Evolutionary conservation across 2,329 filamentous ascomycete species (phyloP), one percentile per base, ranked within the genome.

Genomic region (Arthrobotrys musiformis): DNA sequence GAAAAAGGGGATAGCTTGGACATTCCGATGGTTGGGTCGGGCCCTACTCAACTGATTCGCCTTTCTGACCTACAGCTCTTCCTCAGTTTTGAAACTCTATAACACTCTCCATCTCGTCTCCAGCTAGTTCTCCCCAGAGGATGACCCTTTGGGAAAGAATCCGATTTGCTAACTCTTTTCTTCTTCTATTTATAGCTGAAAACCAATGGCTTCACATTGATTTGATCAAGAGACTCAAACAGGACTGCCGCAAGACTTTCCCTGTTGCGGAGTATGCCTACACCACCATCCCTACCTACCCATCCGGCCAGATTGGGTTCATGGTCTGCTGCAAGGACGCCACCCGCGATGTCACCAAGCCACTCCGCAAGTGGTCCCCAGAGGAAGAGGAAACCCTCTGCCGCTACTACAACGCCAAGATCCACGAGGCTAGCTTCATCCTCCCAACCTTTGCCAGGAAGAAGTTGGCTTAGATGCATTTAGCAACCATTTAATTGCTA

Each of bases 301-400:
- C 95, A 80, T 97, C 93, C 70, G 95, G 95, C 84, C 95, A 99
- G 88, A 99, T 99, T 83, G 95, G 95, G 84, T 99, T 99, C 91
- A 97, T 99, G 94, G 93, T 99, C 83, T 98, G 95, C 90, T 92
- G 89, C 91, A 98, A 99, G 90, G 94, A 98, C 84, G 87, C 90
- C 84, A 90, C 86, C 83, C 89, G 90, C 84, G 89, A 99, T 85
- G 89, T 98, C 83, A 93, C 89, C 85, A 92, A 90, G 85, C 95
- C 95, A 66, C 83, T 97, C 79, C 91, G 95, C 83, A 87, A 86
- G 82, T 97, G 93, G 91, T 87, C 89, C 79, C 84, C 88, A 79
- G 94, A 96, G 86, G 93, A 98, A 86, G 95, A 99, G 89, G 90
- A 93, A 83, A 91, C 93, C 85, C 87, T 94, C 82, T 97, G 93